Conservation (phyloP, 2,329 filamentous ascomycete species). For the Fusarium fracticaudum region DNA sequence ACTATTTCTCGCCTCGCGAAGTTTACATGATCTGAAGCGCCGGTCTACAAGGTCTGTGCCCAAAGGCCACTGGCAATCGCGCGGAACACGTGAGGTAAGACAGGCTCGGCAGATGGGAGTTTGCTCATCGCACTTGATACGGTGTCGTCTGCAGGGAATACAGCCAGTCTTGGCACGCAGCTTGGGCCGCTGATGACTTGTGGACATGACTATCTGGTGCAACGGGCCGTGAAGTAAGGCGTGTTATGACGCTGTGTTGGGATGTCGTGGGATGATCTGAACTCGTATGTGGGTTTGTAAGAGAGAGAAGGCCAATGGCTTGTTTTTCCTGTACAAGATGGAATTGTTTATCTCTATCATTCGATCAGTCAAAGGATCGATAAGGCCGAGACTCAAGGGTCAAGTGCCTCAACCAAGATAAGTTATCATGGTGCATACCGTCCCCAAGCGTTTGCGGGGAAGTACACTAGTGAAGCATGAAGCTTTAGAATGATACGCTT, state of each 20-base stretch:
- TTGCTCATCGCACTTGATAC: not conserved
- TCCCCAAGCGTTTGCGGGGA: not conserved
- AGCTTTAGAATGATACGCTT: not conserved
- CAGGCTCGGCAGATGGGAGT: not conserved
- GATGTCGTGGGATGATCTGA: too few relatives aligned
- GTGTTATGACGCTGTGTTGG: not conserved
- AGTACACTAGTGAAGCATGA: not conserved
- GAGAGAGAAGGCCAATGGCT: not conserved
- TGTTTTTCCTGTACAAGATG: fast-evolving
- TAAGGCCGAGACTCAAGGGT: not conserved
- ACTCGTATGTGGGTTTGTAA: too few relatives aligned
- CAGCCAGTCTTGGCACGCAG: not conserved
- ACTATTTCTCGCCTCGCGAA: not conserved
- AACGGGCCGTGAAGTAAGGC: too few relatives aligned
- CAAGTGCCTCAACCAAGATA: not conserved
- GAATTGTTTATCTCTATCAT: not conserved
- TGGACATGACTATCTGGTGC: too few relatives aligned
- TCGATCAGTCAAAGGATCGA: too few relatives aligned
- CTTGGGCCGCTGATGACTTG: too few relatives aligned
- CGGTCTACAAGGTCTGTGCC: not conserved
- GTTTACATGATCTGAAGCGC: not conserved
- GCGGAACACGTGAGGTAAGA: not conserved
- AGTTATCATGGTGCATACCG: too few relatives aligned
- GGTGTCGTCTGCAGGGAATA: not conserved
- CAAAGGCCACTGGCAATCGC: not conserved